Base-by-base conservation (phyloP, 805 yeast genomes). In the Lipomyces sp. region DNA sequence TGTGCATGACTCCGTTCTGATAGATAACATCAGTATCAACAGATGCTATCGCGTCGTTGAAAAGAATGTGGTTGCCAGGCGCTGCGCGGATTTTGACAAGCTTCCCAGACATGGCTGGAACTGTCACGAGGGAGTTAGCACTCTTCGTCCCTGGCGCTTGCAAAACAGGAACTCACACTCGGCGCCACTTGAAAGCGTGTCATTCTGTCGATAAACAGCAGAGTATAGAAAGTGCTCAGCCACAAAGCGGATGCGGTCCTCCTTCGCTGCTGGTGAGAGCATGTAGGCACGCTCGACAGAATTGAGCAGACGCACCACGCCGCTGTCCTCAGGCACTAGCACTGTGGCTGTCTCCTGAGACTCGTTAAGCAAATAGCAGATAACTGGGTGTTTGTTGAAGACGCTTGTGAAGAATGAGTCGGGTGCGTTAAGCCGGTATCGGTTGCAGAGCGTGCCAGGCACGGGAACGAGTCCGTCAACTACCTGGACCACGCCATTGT, bases 401-500 rank as follows among this genome's bases (percentile, higher is more conserved):
- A 59, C 23, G 32, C 38, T 35, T 4, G 46, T 29, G 21, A 51
- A 50, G 28, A 48, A 19, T n/a, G 28, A 18, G 6, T 19, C 16
- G 13, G 44, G 19, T 2, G 26, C 37, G 3, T n/a, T 16, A 5
- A 43, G 43, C 36, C 28, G 22, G 19, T 42, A n/a, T 7, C 19
- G 39, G 14, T 40, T 34, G 41, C 62, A 60, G n/a, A 56, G 26
- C n/a, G 47, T 37, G 6, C 35, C 48, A 16, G 63, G 63, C 4
- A 51, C 40, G 2, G 37, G 39, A 14, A 58, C 42, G 3, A 60
- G 35, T 18, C 49, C 29, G 29, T 60, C 63, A 13, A 60, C 47
- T 2, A 60, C 61, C 28, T 60, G 63, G 4, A 60, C 51, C 7
- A 60, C 47, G 16, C 63, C 63, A 39, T 60, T 60, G 22, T 55